Base-by-base conservation (phyloP, 805 yeast genomes). In the Starmerella scarabaei region DNA sequence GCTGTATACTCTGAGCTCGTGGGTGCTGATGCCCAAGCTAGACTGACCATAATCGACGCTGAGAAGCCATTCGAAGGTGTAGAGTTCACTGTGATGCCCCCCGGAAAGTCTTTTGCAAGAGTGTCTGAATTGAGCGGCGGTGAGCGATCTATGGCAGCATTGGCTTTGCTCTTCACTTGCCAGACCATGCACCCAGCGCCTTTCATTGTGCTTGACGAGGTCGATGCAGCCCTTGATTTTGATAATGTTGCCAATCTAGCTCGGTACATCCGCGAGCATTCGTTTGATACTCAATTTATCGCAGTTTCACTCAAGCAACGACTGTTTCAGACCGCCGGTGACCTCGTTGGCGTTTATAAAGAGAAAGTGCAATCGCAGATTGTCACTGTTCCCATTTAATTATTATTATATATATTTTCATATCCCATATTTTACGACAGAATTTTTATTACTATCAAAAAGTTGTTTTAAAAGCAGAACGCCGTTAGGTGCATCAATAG, bases 211-310 rank as follows among this genome's bases (percentile, higher is more conserved):
- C 64, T 91, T 32, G 98, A 91, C 58, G 98, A 91, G 61, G 85
- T 91, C n/a, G 98, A 91, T 62, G 97, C 98, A 0, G 97, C 97
- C 0, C 69, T 91, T 43, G 98, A 91, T 60, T 77, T 81, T 44
- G 75, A 83, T 19, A 91, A 91, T 54, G 95, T 91, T 19, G 73
- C 73, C 39, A 74, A 75, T 53, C 77, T 91, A 42, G 95, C 95
- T n/a, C 75, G 74, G 43, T 91, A 86, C 56, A 83, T 91, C 44
- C 69, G 69, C 37, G 72, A 70, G 44, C 40, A 48, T 18, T 23
- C 36, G 19, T 76, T 80, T 51, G 69, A 73, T 32, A 48, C 56
- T 12, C 98, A 91, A 56, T 84, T 88, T 53, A 84, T 91, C 57
- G 94, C 91, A 33, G 91, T 91, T 45, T 80, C 94, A 33, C 70